Base-by-base conservation (phyloP, 1,139 yeast genomes). In the Yamadazyma jaroonii region DNA sequence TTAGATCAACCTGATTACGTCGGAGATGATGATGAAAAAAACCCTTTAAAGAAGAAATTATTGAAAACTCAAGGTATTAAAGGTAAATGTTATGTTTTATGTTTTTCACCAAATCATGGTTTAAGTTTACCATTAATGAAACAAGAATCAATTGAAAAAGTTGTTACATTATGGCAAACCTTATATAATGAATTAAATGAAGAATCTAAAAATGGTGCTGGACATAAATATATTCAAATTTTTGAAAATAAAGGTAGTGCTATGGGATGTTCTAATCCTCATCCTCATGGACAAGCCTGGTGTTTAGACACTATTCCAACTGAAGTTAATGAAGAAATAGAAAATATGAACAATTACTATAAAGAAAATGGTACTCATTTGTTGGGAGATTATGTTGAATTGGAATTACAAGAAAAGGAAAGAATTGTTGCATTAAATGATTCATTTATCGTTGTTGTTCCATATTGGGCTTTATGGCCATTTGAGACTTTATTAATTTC, bases 401-500 rank as follows among this genome's bases (percentile, higher is more conserved):
- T 79, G 36, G 92, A 84, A 54, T 49, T 77, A 28, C 54, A 65
- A 35, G 75, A 76, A 46, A 61, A 58, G 42, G 67, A 66, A 39
- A 72, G 92, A 44, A 52, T 81, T 31, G 81, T 84, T 8, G 66
- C 72, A 23, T 70, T 74, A 42, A 84, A 83, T 52, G 85, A 77
- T 44, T 67, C 79, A 2, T 84, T 84, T 47, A 52, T 83, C 27
- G 85, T 76, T n/a, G 79, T 83, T 11, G 88, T 84, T 10, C 90
- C 92, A 34, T 84, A 79, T 59, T 84, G 92, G 92, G 92, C 90
- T 3, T 70, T 80, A 34, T 84, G 92, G 90, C 92, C 92, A 6
- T 84, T 81, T 56, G 89, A 84, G 59, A 79, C 86, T 6, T 62
- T 84, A 59, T 64, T 84, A 29, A 61, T 83, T 8, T 56, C 87